These are phyloP conservation scores for Coemansia sp. DNA, from an alignment of 192 early-diverging fungal species.

Conservation along the genomic window DNA sequence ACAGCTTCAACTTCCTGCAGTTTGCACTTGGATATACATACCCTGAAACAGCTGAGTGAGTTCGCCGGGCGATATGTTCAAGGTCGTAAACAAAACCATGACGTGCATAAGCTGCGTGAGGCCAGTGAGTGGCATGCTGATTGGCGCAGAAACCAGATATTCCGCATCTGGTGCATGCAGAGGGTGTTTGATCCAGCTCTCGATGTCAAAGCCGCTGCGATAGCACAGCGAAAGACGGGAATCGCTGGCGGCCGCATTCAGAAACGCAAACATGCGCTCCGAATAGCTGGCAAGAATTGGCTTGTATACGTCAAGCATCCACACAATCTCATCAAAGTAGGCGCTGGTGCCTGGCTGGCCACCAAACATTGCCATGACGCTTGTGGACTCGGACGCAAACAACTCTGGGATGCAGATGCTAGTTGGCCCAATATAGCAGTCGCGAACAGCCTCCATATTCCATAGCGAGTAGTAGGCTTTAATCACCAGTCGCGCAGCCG, in stretches of 20 bases:
- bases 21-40: slow-evolving; percentile 7
- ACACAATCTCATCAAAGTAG: slow-evolving; percentile 78
- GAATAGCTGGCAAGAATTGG: slow-evolving; percentile 69
- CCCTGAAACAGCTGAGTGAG: slow-evolving; percentile 18
- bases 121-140: slow-evolving; percentile 80
- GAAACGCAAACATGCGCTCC: slow-evolving; percentile 64
- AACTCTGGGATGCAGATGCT: slow-evolving; percentile 3
- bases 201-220: slow-evolving; percentile 68
- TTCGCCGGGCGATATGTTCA: neutral
- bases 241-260: slow-evolving; percentile 57
- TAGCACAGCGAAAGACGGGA: slow-evolving; percentile 55
- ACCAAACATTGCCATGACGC: slow-evolving; percentile 83
- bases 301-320: slow-evolving; percentile 70
- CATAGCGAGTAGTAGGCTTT: slow-evolving; percentile 17
- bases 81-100: slow-evolving; percentile 74
- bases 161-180: slow-evolving; percentile 67
- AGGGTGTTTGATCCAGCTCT: slow-evolving; percentile 70
- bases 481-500: slow-evolving; percentile 4
- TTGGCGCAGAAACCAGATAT: slow-evolving; percentile 69
- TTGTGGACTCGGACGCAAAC: slow-evolving; percentile 52
- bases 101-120: slow-evolving; percentile 83
- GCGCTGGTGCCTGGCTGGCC: slow-evolving; percentile 84
- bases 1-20: neutral
- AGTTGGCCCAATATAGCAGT: neutral
- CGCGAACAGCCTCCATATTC: neutral